Evolutionary conservation across 306 rosid genomes (phyloP).

Genomic region (Quercus alba): DNA sequence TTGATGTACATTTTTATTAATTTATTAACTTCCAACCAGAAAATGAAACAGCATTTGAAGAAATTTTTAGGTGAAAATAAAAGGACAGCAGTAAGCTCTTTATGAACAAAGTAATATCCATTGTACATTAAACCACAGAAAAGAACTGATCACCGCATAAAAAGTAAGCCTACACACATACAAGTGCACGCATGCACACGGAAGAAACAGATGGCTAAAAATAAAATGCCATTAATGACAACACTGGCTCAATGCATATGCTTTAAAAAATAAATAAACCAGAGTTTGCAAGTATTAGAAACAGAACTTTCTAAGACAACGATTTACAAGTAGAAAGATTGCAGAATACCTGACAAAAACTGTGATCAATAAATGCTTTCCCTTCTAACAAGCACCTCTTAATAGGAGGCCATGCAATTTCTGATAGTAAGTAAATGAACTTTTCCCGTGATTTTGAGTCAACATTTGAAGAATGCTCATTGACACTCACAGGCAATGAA

Average conservation of each 20-base stretch:
- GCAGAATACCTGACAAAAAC: conserved; percentile 70
- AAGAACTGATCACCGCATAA: neutral
- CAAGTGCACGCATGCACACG: neutral
- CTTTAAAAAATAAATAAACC: neutral
- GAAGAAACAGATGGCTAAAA: neutral
- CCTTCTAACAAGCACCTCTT: conserved; percentile 74
- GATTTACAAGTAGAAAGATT: conserved; percentile 5
- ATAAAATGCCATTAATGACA: neutral
- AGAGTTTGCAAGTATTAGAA: neutral
- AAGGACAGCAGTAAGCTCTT: neutral
- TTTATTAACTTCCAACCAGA: neutral
- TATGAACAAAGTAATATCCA: neutral
- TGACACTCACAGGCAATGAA: conserved; percentile 32
- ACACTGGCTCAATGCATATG: neutral
- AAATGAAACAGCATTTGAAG: neutral
- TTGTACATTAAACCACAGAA: neutral
- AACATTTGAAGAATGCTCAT: conserved; percentile 30
- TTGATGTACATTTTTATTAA: neutral
- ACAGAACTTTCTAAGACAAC: neutral
- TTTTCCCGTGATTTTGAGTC: conserved; percentile 44
- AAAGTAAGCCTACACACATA: neutral
- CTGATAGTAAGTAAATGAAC: conserved; percentile 49
- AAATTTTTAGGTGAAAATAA: neutral
- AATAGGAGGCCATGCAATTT: conserved; percentile 80
- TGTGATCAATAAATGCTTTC: conserved; percentile 61